phyloP scores from a whole-genome alignment of 495 filamentous ascomycete species.

The Chaetomium fimeti region DNA sequence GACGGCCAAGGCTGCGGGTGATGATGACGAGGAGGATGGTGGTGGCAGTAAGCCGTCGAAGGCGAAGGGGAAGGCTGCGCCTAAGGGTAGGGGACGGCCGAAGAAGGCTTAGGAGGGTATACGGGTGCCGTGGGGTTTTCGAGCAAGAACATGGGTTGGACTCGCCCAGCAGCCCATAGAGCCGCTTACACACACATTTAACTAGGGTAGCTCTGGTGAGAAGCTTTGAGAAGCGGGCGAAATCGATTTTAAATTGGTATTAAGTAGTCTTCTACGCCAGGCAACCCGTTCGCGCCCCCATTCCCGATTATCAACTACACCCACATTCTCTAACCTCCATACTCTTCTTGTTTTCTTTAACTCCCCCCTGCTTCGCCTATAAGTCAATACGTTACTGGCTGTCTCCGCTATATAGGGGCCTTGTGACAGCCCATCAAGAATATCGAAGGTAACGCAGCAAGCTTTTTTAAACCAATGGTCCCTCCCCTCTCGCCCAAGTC shows the following conservation, averaged over 20 bases:
- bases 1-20: constrained; percentile 33
- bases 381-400: too few relatives aligned
- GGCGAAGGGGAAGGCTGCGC: constrained; percentile 21
- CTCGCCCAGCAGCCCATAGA: background rate
- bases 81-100: constrained; percentile 29
- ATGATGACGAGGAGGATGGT: constrained; percentile 31
- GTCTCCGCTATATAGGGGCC: too few relatives aligned
- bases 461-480: background rate
- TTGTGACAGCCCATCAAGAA: too few relatives aligned
- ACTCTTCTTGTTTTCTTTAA: too few relatives aligned
- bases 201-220: background rate
- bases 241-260: background rate
- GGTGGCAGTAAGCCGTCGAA: constrained; percentile 29
- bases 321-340: too few relatives aligned
- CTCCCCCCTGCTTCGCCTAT: too few relatives aligned
- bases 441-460: background rate
- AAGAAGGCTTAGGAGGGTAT: constrained; percentile 24
- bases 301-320: too few relatives aligned
- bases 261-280: too few relatives aligned
- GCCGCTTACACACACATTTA: background rate
- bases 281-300: too few relatives aligned
- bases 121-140: background rate
- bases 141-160: background rate
- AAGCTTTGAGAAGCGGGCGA: background rate
- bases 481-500: background rate